phyloP scores from a whole-genome alignment of 805 yeast species.

The Sugiyamaella valdiviana region DNA sequence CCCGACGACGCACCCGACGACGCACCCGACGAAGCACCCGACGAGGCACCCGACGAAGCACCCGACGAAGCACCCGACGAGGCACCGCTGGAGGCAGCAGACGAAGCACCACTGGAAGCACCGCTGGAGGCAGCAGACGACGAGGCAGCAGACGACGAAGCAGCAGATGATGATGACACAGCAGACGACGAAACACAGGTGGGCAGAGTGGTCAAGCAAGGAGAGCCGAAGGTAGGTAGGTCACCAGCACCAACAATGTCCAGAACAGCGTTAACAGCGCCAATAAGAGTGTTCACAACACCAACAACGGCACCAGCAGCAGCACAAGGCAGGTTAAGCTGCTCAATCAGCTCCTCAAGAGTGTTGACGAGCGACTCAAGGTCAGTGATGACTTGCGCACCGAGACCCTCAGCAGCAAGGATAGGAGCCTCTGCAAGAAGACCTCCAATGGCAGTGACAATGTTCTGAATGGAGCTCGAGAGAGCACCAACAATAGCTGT shows the following conservation, averaged over 20 bases:
- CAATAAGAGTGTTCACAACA: neutral
- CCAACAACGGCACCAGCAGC: constrained; percentile 1
- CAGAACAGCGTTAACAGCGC: neutral
- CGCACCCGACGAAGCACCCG: too few species aligned
- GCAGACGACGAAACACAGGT: neutral
- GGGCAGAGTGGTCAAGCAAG: neutral
- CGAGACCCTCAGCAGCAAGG: neutral
- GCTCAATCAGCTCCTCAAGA: neutral
- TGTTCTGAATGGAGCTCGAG: neutral
- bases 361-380: neutral
- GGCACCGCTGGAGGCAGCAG: neutral
- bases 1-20: too few species aligned
- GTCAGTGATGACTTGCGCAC: neutral
- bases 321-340: constrained; percentile 4
- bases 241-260: neutral
- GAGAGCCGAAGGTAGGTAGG: neutral
- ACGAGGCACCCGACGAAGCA: too few species aligned
- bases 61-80: too few species aligned
- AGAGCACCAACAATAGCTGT: neutral
- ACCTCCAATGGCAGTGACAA: neutral
- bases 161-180: too few species aligned
- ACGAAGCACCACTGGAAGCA: too few species aligned
- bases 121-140: too few species aligned
- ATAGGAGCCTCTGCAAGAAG: neutral
- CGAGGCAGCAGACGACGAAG: too few species aligned